Conservation (phyloP, 768 basidiomycete species). For the Tricholoma matsutake region DNA sequence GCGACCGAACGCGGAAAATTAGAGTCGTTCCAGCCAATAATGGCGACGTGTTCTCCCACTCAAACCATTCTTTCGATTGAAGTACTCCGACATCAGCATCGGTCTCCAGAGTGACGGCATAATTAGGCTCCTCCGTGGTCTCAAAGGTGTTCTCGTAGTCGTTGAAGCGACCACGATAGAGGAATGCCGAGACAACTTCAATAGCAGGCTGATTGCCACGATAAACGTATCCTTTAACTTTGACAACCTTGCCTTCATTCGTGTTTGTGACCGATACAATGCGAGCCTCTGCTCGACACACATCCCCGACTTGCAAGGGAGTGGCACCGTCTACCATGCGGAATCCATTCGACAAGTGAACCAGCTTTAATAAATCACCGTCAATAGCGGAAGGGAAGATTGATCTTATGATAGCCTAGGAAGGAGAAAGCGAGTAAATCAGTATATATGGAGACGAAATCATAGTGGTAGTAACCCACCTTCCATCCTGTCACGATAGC, state of each 20-base stretch:
- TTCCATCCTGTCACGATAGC: slow-evolving; percentile 99
- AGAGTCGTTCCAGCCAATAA: slow-evolving; percentile 79
- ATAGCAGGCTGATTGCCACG: slow-evolving; percentile 80
- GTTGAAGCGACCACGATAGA: slow-evolving; percentile 91
- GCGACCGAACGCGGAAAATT: slow-evolving; percentile 86
- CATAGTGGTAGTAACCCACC: slow-evolving; percentile 45
- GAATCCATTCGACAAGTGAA: slow-evolving; percentile 98
- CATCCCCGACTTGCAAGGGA: slow-evolving; percentile 79
- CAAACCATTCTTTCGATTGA: slow-evolving; percentile 96
- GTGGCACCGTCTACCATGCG: slow-evolving; percentile 75
- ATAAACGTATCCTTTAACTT: slow-evolving; percentile 80
- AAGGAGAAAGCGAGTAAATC: slow-evolving; percentile 1
- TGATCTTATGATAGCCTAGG: slow-evolving; percentile 95
- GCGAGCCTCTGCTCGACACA: slow-evolving; percentile 85
- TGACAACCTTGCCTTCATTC: slow-evolving; percentile 91
- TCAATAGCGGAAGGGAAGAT: slow-evolving; percentile 93
- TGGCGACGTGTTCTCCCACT: slow-evolving; percentile 85
- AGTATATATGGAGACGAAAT: slow-evolving; percentile 5
- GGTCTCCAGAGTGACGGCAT: slow-evolving; percentile 68
- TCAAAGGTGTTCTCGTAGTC: slow-evolving; percentile 98
- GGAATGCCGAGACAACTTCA: slow-evolving; percentile 92
- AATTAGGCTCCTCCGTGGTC: slow-evolving; percentile 85
- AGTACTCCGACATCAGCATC: slow-evolving; percentile 88
- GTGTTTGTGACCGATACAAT: slow-evolving; percentile 89
- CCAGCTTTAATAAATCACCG: slow-evolving; percentile 92